These are phyloP conservation scores for Colletotrichum ledebouriae DNA, from an alignment of 2,329 filamentous ascomycete genomes.

Conservation along the genomic window DNA sequence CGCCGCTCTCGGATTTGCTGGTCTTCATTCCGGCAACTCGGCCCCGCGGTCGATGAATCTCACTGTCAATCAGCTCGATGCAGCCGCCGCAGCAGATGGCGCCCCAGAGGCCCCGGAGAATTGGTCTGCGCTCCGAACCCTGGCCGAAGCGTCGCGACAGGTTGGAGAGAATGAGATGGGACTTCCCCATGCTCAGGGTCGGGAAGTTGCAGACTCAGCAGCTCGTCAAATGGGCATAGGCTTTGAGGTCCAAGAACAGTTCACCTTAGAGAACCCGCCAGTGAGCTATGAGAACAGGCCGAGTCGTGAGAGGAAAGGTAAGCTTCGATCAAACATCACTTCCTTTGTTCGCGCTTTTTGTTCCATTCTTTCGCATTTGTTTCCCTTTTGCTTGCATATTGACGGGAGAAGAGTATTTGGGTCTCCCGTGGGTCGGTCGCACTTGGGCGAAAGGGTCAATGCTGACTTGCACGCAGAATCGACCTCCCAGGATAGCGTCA, in stretches of 20 bases:
- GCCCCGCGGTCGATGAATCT: constrained; percentile 41
- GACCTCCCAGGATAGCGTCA: constrained; percentile 39
- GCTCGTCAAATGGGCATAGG: constrained; percentile 44
- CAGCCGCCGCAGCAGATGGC: constrained; percentile 37
- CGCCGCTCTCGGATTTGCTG: constrained; percentile 58
- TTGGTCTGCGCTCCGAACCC: constrained; percentile 86
- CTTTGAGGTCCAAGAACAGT: constrained; percentile 71
- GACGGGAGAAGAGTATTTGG: not conserved
- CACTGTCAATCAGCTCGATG: constrained; percentile 37
- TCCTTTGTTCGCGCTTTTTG: not conserved
- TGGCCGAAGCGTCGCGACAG: constrained; percentile 89
- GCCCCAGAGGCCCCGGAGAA: constrained; percentile 60
- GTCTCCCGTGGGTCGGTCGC: not conserved
- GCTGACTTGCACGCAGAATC: constrained; percentile 31
- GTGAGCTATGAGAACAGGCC: constrained; percentile 60
- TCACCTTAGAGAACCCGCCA: constrained; percentile 69
- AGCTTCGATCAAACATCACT: constrained; percentile 7
- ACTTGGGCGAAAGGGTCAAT: not conserved
- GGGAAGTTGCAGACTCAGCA: constrained; percentile 44
- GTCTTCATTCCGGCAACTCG: constrained; percentile 38
- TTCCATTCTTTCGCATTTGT: not conserved
- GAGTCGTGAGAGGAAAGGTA: constrained; percentile 55
- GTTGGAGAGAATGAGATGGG: constrained; percentile 59
- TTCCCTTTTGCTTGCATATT: not conserved
- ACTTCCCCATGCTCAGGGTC: constrained; percentile 22